phyloP scores from a whole-genome alignment of 192 early-diverging fungal genomes.

The Coemansia sp. region DNA sequence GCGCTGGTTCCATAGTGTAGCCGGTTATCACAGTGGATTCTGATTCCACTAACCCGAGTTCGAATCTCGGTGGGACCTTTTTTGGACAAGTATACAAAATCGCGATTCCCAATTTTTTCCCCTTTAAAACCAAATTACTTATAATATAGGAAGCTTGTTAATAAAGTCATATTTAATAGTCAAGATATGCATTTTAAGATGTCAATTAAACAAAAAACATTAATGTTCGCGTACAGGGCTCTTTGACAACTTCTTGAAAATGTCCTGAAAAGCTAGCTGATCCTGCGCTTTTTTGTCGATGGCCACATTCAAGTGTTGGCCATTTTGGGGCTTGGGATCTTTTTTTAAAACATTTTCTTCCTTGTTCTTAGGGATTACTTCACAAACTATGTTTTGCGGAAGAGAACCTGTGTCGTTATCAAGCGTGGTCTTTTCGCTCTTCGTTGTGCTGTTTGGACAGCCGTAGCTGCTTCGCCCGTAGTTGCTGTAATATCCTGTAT shows the following conservation, averaged over 20 bases:
- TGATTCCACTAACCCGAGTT: constrained; percentile 52
- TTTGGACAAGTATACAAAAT: not conserved
- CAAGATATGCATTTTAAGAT: too few relatives aligned
- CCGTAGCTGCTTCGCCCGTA: not conserved
- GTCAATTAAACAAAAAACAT: too few relatives aligned
- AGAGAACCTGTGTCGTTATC: not conserved
- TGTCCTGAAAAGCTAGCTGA: not conserved
- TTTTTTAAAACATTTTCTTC: not conserved
- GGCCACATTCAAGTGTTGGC: not conserved
- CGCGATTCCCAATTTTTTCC: too few relatives aligned
- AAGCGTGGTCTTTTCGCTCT: not conserved
- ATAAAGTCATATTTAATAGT: too few relatives aligned
- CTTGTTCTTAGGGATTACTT: not conserved
- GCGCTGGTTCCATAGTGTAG: constrained; percentile 17
- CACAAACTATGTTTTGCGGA: not conserved
- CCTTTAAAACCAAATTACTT: too few relatives aligned
- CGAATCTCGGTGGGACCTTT: constrained; percentile 49
- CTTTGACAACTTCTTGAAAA: not conserved
- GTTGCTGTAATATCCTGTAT: not conserved
- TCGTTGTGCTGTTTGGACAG: not conserved
- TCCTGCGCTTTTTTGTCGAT: not conserved
- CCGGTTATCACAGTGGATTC: constrained; percentile 20
- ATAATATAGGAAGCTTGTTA: too few relatives aligned
- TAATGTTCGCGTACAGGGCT: too few relatives aligned
- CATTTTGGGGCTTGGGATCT: not conserved